phyloP scores from a whole-genome alignment of 345 rosid species.

The Populus ilicifolia region DNA sequence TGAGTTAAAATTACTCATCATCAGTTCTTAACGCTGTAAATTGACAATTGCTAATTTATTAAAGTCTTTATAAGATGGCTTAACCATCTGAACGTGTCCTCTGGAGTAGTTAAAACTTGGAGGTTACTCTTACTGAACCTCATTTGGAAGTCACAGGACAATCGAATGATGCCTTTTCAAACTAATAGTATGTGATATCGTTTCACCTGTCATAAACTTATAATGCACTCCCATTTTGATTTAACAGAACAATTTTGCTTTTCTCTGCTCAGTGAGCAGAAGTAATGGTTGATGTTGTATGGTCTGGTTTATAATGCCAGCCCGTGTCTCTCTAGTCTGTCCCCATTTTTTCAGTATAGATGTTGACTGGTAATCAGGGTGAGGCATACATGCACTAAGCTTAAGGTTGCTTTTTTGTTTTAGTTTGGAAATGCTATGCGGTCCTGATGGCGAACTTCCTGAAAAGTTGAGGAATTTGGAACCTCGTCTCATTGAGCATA shows the following conservation, averaged over 20 bases:
- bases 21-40: not conserved
- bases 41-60: not conserved
- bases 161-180: not conserved
- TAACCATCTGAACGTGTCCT: conserved; percentile 4
- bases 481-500: conserved; percentile 92
- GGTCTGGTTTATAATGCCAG: not conserved
- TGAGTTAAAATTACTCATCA: not conserved
- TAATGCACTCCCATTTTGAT: not conserved
- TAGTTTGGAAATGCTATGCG: conserved; percentile 91
- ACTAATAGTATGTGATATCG: not conserved
- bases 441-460: conserved; percentile 98
- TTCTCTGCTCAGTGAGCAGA: not conserved
- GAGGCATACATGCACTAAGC: no score
- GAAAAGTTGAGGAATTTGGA: conserved; percentile 91
- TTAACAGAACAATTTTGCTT: not conserved
- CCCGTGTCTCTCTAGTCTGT: not conserved
- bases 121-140: not conserved
- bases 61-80: conserved; percentile 5
- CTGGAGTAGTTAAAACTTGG: no score
- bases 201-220: not conserved
- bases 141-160: not conserved
- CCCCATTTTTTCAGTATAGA: not conserved
- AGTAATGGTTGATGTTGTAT: not conserved
- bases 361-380: no score
- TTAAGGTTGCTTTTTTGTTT: conserved; percentile 1